Evolutionary conservation across 108 stramenopile genomes (phyloP).

Genomic region (Phaeodactylum tricornutum): DNA sequence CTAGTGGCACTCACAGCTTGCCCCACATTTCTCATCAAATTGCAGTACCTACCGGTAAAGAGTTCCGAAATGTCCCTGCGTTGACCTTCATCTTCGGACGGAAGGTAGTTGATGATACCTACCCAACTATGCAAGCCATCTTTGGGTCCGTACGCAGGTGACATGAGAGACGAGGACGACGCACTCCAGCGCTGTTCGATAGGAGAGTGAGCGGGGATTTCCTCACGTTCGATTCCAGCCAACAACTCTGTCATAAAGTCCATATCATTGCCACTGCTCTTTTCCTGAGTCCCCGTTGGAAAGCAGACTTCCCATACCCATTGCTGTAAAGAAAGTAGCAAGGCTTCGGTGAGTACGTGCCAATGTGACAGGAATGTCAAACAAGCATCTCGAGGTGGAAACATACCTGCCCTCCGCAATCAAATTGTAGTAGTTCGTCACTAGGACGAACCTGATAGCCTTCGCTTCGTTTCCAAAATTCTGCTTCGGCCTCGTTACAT

Average conservation of each 20-base stretch:
- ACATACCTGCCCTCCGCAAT: constrained; percentile 91
- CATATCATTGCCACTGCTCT: constrained; percentile 62
- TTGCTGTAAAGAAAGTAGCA: constrained; percentile 48
- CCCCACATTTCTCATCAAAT: constrained; percentile 57
- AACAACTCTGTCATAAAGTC: constrained; percentile 74
- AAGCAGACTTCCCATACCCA: constrained; percentile 96
- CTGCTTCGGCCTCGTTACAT: constrained; percentile 92
- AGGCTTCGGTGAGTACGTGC: neutral
- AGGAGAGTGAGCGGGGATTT: constrained; percentile 88
- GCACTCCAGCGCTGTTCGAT: constrained; percentile 98
- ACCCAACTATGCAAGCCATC: constrained; percentile 72
- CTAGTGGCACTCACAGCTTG: constrained; percentile 51
- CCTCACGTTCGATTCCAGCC: constrained; percentile 62
- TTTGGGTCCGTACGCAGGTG: constrained; percentile 70
- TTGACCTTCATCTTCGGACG: constrained; percentile 60
- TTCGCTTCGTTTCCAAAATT: constrained; percentile 85
- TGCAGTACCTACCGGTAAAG: constrained; percentile 72
- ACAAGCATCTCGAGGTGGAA: neutral
- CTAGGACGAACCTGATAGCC: constrained; percentile 73
- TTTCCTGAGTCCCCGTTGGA: constrained; percentile 69
- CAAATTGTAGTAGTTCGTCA: constrained; percentile 89
- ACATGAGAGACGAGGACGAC: constrained; percentile 74
- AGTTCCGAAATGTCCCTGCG: constrained; percentile 72
- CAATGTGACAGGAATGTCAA: neutral
- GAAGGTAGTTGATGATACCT: constrained; percentile 94